Percentiles rank a stretch among this genome's conserved stretches.
These are phyloP conservation scores for Mycena amicta DNA, from an alignment of 768 basidiomycete genomes.

Conservation along the genomic window DNA sequence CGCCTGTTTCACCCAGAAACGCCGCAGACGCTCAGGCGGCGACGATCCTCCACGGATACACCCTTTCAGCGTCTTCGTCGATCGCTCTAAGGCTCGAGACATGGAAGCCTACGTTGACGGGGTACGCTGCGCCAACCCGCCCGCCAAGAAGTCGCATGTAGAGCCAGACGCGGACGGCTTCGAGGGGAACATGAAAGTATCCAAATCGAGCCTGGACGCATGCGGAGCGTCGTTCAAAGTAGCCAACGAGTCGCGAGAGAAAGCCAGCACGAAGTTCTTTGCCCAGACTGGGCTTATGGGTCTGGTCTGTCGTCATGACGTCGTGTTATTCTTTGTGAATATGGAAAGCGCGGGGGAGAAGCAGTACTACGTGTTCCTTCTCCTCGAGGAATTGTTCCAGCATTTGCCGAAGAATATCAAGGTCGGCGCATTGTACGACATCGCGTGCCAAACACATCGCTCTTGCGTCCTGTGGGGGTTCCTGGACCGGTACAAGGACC, in stretches of 20 bases:
- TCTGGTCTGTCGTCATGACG: slow-evolving; percentile 36
- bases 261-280: too few species aligned
- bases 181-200: too few species aligned
- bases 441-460: slow-evolving; percentile 34
- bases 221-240: slow-evolving; percentile 20
- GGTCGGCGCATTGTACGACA: slow-evolving; percentile 31
- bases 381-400: slow-evolving; percentile 32
- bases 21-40: too few species aligned
- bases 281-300: slow-evolving; percentile 36
- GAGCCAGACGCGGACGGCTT: too few species aligned
- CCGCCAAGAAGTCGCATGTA: too few species aligned
- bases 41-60: too few species aligned
- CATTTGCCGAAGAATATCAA: slow-evolving; percentile 25
- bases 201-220: neutral
- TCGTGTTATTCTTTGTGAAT: slow-evolving; percentile 34
- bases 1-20: too few species aligned
- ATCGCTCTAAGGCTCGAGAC: too few species aligned
- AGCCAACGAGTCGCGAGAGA: slow-evolving; percentile 24
- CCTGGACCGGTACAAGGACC: slow-evolving; percentile 22
- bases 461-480: slow-evolving; percentile 26
- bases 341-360: too few species aligned
- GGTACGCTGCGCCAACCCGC: too few species aligned
- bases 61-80: too few species aligned
- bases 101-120: too few species aligned
- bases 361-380: slow-evolving; percentile 29